These are phyloP conservation scores for Mycena maculata DNA, from an alignment of 768 basidiomycete genomes.

Conservation along the genomic window DNA sequence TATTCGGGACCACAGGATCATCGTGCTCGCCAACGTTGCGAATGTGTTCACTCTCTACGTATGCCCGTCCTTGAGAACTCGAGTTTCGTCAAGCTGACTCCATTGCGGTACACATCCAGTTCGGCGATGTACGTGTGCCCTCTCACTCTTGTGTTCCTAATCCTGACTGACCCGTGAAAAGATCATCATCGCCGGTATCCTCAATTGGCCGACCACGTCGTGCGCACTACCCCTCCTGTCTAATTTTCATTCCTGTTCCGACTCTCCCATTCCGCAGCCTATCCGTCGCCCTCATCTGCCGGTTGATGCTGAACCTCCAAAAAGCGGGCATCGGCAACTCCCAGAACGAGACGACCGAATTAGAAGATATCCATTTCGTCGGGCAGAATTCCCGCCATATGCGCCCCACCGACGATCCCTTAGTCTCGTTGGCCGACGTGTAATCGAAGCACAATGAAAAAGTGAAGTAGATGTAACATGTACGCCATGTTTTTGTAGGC, in stretches of 20 bases:
- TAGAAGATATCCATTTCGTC: slow-evolving; percentile 19
- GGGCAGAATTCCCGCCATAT: background rate
- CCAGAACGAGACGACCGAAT: background rate
- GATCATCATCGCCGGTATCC: slow-evolving; percentile 27
- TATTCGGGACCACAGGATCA: slow-evolving; percentile 13
- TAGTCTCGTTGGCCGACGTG: background rate
- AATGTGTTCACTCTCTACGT: slow-evolving; percentile 27
- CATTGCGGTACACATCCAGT: slow-evolving; percentile 1
- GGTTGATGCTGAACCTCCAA: slow-evolving; percentile 16
- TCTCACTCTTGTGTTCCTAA: too few relatives aligned
- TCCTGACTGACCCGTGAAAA: background rate
- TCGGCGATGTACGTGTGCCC: slow-evolving; percentile 16
- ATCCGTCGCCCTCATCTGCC: slow-evolving; percentile 13
- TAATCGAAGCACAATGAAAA: too few relatives aligned
- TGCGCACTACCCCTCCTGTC: background rate
- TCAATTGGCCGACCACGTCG: slow-evolving; percentile 31
- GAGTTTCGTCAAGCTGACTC: background rate
- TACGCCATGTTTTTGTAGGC: too few relatives aligned
- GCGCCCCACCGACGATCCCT: background rate
- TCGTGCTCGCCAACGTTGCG: slow-evolving; percentile 29
- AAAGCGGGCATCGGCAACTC: slow-evolving; percentile 1
- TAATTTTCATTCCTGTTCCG: background rate
- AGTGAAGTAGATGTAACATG: too few relatives aligned
- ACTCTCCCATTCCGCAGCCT: background rate
- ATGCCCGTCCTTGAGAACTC: background rate